phyloP scores from a whole-genome alignment of 2,329 filamentous ascomycete species.

The Teratosphaeria destructans region DNA sequence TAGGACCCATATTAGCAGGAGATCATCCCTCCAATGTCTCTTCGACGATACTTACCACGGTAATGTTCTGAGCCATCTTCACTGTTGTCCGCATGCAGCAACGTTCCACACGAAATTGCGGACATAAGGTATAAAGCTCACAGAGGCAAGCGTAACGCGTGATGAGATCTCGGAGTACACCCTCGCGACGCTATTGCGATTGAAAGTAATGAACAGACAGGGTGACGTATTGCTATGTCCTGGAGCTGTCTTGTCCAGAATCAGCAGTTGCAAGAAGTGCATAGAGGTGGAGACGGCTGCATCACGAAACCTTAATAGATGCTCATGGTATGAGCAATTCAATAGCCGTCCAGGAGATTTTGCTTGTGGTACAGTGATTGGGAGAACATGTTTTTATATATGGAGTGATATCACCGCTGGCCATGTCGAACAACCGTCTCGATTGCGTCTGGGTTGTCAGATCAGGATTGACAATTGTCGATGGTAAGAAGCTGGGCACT shows the following conservation, averaged over 20 bases:
- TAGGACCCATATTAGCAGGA: neutral
- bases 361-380: too few relatives aligned
- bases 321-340: too few relatives aligned
- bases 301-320: neutral
- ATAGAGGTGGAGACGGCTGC: neutral
- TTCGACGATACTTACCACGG: neutral
- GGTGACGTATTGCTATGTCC: neutral
- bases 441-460: too few relatives aligned
- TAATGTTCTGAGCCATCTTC: neutral
- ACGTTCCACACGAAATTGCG: too few relatives aligned
- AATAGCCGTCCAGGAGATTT: too few relatives aligned
- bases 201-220: neutral
- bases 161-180: neutral
- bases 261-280: neutral
- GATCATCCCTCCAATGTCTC: neutral
- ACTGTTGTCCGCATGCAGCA: neutral
- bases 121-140: neutral
- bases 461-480: too few relatives aligned
- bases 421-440: too few relatives aligned
- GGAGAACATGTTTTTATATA: too few relatives aligned
- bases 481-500: too few relatives aligned
- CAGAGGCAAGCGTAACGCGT: neutral
- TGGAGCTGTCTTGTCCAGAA: neutral
- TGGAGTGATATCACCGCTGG: too few relatives aligned
- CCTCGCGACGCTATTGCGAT: neutral